phyloP scores from a whole-genome alignment of 2,329 filamentous ascomycete genomes.

The Plenodomus biglobosus region DNA sequence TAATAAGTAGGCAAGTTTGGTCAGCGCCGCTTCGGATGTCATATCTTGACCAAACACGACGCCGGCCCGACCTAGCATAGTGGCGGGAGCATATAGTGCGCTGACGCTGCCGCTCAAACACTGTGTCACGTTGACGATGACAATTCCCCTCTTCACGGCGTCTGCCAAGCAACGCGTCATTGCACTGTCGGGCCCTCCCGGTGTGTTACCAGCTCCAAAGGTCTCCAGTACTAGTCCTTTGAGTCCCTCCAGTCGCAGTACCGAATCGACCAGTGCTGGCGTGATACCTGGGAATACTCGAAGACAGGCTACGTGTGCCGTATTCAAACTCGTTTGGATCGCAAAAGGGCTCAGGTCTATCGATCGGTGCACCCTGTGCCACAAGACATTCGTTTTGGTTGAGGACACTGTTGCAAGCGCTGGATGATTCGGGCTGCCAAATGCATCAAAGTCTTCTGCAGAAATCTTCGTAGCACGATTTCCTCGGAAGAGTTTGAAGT shows the following conservation, averaged over 20 bases:
- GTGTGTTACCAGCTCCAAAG: conserved; percentile 90
- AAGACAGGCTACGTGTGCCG: conserved; percentile 84
- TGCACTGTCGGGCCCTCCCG: conserved; percentile 75
- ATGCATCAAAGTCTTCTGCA: conserved; percentile 82
- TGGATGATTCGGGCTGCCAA: conserved; percentile 82
- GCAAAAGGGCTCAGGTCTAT: conserved; percentile 73
- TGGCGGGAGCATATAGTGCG: conserved; percentile 48
- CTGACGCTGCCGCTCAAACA: conserved; percentile 60
- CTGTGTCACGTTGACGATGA: conserved; percentile 90
- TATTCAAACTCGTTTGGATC: conserved; percentile 75
- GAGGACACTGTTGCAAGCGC: conserved; percentile 81
- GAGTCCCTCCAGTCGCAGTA: conserved; percentile 73
- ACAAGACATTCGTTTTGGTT: conserved; percentile 77
- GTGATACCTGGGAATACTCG: conserved; percentile 91
- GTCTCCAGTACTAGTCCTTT: conserved; percentile 85
- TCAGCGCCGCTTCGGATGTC: conserved; percentile 86
- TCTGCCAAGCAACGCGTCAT: conserved; percentile 75
- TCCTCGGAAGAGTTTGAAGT: conserved; percentile 84
- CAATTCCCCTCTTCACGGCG: conserved; percentile 76
- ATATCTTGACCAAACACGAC: conserved; percentile 88
- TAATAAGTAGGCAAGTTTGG: conserved; percentile 85
- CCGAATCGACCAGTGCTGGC: conserved; percentile 88
- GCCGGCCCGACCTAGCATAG: conserved; percentile 76
- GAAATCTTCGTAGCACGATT: conserved; percentile 88
- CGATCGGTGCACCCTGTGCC: conserved; percentile 74